Evolutionary conservation across 2,329 filamentous ascomycete species (phyloP).

Genomic region (Calonectria naviculata): DNA sequence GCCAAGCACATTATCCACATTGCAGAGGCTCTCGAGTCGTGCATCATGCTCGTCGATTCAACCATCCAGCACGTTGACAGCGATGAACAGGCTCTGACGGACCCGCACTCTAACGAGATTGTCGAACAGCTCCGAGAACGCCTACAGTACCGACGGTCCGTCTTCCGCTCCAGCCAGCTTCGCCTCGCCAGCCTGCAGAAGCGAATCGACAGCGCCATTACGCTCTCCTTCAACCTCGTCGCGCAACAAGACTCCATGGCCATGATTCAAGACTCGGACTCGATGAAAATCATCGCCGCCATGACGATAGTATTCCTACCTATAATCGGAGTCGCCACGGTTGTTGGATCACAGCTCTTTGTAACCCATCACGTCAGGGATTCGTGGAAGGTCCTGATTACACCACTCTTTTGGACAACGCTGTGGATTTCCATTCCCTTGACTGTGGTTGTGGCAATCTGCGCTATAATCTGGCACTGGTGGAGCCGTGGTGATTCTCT

Average conservation of each 20-base stretch:
- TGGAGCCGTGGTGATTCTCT: conserved; percentile 40
- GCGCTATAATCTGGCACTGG: conserved; percentile 44
- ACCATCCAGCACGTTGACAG: conserved; percentile 28
- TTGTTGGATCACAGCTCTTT: conserved; percentile 44
- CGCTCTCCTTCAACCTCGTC: conserved; percentile 49
- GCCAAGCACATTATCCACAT: conserved; percentile 45
- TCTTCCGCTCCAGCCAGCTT: conserved; percentile 49
- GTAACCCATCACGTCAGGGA: conserved; percentile 30
- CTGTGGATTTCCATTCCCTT: conserved; percentile 45
- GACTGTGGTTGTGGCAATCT: conserved; percentile 36
- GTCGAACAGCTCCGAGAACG: conserved; percentile 41
- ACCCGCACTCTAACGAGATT: conserved; percentile 22
- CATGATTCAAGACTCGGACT: conserved; percentile 48
- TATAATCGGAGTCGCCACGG: conserved; percentile 47
- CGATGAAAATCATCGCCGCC: conserved; percentile 50
- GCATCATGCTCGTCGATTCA: conserved; percentile 38
- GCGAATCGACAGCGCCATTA: conserved; percentile 48
- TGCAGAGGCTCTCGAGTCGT: conserved; percentile 42
- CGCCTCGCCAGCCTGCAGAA: conserved; percentile 47
- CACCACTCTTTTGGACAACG: conserved; percentile 44
- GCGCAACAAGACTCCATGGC: conserved; percentile 50
- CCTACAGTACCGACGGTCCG: conserved; percentile 44
- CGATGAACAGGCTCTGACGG: neutral
- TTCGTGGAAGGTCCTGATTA: conserved; percentile 36
- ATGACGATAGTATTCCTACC: conserved; percentile 53